These are phyloP conservation scores for Escallonia rubra DNA, from an alignment of 129 eudicot species.

Conservation along the genomic window DNA sequence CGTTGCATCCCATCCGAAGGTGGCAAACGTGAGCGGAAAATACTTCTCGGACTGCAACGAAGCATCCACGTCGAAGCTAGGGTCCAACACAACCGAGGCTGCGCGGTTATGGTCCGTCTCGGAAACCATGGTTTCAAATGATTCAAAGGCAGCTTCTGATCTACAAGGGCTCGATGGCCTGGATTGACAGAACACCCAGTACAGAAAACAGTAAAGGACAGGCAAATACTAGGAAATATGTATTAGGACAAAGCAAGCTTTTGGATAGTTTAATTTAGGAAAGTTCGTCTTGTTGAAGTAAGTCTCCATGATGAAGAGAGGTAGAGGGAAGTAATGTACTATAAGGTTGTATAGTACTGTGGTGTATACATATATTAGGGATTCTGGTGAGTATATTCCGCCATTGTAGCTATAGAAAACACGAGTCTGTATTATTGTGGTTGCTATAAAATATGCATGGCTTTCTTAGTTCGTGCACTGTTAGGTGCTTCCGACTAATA, in stretches of 20 bases:
- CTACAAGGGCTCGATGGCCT: constrained; percentile 11
- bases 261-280: not conserved
- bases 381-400: no score
- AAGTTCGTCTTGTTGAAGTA: not conserved
- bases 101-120: constrained; percentile 69
- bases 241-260: not conserved
- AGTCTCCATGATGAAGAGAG: not conserved
- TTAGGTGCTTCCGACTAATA: no score
- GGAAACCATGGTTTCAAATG: constrained; percentile 51
- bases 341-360: no score
- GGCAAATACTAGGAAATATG: not conserved
- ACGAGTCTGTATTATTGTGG: no score
- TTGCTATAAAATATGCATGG: no score
- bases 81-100: constrained; percentile 60
- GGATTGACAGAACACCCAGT: not conserved
- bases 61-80: constrained; percentile 57
- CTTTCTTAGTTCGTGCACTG: no score
- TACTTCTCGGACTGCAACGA: constrained; percentile 88
- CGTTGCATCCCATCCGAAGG: constrained; percentile 66
- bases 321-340: no score
- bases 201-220: no score
- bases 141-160: constrained; percentile 28
- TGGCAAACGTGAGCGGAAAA: constrained; percentile 55
- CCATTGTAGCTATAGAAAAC: no score
- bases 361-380: no score